A percentile compares a stretch with the other conserved stretches of the same genome.
phyloP scores from a whole-genome alignment of 2,329 filamentous ascomycete species.

The Sarocladium brachiariae region DNA sequence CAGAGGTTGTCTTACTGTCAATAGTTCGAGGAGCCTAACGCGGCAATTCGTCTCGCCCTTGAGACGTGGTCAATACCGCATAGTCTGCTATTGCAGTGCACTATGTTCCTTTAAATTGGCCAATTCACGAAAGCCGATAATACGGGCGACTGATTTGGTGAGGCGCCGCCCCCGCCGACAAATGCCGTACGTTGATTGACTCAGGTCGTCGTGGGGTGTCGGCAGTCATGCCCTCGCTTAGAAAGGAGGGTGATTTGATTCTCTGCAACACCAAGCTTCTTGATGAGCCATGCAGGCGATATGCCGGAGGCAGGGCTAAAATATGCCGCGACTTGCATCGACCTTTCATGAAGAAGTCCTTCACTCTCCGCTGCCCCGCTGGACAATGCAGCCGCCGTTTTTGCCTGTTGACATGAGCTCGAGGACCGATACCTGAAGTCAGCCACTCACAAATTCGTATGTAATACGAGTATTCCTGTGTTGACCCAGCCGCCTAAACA shows the following conservation, averaged over 20 bases:
- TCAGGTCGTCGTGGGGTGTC: neutral
- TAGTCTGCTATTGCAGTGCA: too few relatives aligned
- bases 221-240: neutral
- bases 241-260: neutral
- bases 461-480: neutral
- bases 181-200: neutral
- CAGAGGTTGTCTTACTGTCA: neutral
- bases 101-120: neutral
- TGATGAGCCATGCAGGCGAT: neutral
- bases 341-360: too few relatives aligned
- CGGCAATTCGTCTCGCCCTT: neutral
- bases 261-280: neutral
- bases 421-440: too few relatives aligned
- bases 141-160: neutral
- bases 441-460: too few relatives aligned
- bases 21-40: slow-evolving; percentile 1
- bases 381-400: too few relatives aligned
- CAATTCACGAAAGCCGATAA: neutral
- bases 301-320: neutral
- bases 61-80: too few relatives aligned
- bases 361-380: too few relatives aligned
- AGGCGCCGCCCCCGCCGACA: neutral
- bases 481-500: neutral
- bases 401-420: too few relatives aligned
- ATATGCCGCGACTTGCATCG: neutral